Evolutionary conservation across 148 eudicot genomes (phyloP).

Genomic region (Fagopyrum esculentum): DNA sequence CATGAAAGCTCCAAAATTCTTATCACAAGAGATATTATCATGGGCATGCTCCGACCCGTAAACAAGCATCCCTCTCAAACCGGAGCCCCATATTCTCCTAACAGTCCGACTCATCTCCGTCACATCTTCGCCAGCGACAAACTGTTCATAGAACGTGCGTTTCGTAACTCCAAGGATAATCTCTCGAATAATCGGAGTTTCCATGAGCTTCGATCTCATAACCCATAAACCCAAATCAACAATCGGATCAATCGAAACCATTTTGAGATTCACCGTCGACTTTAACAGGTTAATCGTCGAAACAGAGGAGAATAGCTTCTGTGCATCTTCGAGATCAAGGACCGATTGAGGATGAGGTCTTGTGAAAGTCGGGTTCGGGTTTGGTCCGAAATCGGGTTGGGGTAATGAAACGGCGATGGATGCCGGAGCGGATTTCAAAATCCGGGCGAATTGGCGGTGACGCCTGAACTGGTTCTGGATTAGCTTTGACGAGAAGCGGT

Average conservation of each 20-base stretch:
- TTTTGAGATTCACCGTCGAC: slow-evolving; percentile 36
- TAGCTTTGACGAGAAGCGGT: slow-evolving; percentile 30
- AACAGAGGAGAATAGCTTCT: slow-evolving; percentile 37
- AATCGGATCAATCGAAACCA: slow-evolving; percentile 43
- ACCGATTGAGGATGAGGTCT: background rate
- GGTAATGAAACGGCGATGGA: slow-evolving; percentile 20
- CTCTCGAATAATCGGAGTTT: slow-evolving; percentile 24
- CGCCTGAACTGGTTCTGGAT: slow-evolving; percentile 22
- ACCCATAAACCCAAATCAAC: slow-evolving; percentile 68
- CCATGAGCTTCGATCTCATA: slow-evolving; percentile 53
- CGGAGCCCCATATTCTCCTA: slow-evolving; percentile 35
- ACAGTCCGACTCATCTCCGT: slow-evolving; percentile 40
- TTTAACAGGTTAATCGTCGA: slow-evolving; percentile 38
- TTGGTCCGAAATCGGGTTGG: slow-evolving; percentile 21
- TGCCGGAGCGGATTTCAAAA: slow-evolving; percentile 34
- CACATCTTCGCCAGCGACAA: slow-evolving; percentile 58
- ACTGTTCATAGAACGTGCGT: slow-evolving; percentile 66
- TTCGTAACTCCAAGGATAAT: slow-evolving; percentile 27
- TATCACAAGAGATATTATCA: slow-evolving; percentile 57
- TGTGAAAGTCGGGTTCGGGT: background rate
- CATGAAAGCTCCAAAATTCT: slow-evolving; percentile 38
- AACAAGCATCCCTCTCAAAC: slow-evolving; percentile 58
- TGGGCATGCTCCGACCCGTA: slow-evolving; percentile 81
- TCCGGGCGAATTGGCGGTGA: slow-evolving; percentile 23
- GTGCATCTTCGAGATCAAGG: slow-evolving; percentile 38